Evolutionary conservation across 441 rosid genomes (phyloP).

Genomic region (Theobroma grandiflorum): DNA sequence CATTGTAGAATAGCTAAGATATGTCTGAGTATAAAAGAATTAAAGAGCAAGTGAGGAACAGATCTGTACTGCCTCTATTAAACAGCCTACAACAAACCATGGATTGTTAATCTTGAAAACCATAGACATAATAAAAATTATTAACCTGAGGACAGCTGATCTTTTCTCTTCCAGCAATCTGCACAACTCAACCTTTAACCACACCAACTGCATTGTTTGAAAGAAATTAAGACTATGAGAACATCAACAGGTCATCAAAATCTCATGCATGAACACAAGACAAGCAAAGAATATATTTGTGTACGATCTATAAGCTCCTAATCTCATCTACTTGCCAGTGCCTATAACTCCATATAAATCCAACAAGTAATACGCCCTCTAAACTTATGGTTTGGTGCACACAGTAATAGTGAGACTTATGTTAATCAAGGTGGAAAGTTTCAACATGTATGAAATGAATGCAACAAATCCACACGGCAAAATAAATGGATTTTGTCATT

Average conservation of each 20-base stretch:
- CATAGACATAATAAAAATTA: not conserved
- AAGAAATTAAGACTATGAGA: conserved; percentile 4
- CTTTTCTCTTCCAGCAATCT: conserved; percentile 95
- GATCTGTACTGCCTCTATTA: not conserved
- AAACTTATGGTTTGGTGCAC: not conserved
- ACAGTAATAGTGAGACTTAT: not conserved
- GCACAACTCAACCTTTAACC: conserved; percentile 96
- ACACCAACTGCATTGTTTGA: conserved; percentile 71
- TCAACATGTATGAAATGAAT: not conserved
- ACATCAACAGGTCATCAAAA: conserved; percentile 5
- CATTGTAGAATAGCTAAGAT: not conserved
- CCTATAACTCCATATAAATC: conserved; percentile 18
- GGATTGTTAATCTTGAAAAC: not conserved
- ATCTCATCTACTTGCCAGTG: conserved; percentile 6
- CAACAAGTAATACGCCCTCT: not conserved
- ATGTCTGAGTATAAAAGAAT: not conserved
- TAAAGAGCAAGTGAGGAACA: not conserved
- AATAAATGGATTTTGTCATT: not conserved
- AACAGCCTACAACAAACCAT: conserved; percentile 16
- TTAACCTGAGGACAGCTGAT: conserved; percentile 89
- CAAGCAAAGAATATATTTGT: not conserved
- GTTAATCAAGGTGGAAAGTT: not conserved
- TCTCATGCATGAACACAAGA: conserved; percentile 2
- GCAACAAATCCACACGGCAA: not conserved
- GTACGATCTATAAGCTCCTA: not conserved